Conservation (phyloP, 1,284 basidiomycete genomes). For the Cryptococcus sp. region DNA sequence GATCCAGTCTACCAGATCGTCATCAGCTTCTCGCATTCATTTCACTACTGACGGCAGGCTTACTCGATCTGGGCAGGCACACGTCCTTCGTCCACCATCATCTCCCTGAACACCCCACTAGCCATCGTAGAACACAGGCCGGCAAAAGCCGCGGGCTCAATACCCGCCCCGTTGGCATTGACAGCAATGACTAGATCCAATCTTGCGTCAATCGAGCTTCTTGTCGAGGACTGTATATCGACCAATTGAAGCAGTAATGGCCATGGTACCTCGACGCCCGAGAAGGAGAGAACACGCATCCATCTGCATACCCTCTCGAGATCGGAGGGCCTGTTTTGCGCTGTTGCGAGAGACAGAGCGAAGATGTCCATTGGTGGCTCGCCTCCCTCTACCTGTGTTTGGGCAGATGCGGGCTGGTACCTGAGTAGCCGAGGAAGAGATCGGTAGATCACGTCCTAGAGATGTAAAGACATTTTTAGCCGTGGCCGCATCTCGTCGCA, state of each 20-base stretch:
- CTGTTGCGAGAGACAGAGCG: slow-evolving; percentile 58
- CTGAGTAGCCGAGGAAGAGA: slow-evolving; percentile 64
- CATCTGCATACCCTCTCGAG: slow-evolving; percentile 62
- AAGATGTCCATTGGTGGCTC: slow-evolving; percentile 58
- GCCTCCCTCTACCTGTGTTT: slow-evolving; percentile 30
- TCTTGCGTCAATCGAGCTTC: slow-evolving; percentile 18
- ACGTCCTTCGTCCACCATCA: not conserved
- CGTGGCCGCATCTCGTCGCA: not conserved
- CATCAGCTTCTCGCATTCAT: not conserved
- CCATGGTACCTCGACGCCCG: slow-evolving; percentile 67
- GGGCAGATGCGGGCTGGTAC: slow-evolving; percentile 1
- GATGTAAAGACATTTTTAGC: not conserved
- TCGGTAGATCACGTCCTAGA: slow-evolving; percentile 40
- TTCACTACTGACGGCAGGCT: not conserved
- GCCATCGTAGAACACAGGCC: slow-evolving; percentile 26
- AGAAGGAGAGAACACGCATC: slow-evolving; percentile 66
- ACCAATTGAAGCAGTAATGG: slow-evolving; percentile 21
- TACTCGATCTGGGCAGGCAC: slow-evolving; percentile 8
- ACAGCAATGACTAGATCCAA: slow-evolving; percentile 38
- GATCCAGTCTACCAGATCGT: slow-evolving; percentile 12
- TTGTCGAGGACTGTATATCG: slow-evolving; percentile 13
- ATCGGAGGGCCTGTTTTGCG: slow-evolving; percentile 56
- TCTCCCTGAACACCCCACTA: slow-evolving; percentile 14
- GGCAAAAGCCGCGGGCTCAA: slow-evolving; percentile 29
- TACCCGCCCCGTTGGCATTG: slow-evolving; percentile 26